Evolutionary conservation across 2,329 filamentous ascomycete species (phyloP), one percentile per base, ranked within the genome.

Genomic region (Ceratocystis huliohia): DNA sequence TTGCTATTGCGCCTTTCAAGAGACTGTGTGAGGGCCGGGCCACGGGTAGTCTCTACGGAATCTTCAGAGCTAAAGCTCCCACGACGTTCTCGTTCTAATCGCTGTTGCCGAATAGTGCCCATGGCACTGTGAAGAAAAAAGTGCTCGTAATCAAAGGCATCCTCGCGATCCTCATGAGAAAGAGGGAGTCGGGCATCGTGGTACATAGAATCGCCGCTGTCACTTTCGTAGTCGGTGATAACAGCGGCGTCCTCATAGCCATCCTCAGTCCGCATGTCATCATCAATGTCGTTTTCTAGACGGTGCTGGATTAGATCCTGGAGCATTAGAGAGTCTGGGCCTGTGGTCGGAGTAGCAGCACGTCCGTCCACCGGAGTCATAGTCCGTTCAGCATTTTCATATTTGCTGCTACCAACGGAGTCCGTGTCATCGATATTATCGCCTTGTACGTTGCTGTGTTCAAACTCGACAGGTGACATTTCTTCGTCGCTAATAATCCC

Each of bases 81-180:
- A 56, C 78, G 75, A 48, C 77, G 74, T 4, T 73, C 73, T 48
- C 77, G 74, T 4, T 73, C 73, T 67, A 81, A 75, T n/a, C 78
- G 76, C 68, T 78, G 78, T 67, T 81, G 78, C 70, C 82, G 85
- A 72, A 91, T 86, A 1, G 82, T 91, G 5, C 91, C 91, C 82
- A 96, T 87, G 10, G 91, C 91, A 70, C 90, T 96, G 74, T 96
- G 91, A 15, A 96, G 80, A 74, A 96, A 96, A 76, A 96, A 96
- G 73, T 96, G 87, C 74, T 96, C 89, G 69, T 97, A 97, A 74
- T 97, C 93, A 72, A 97, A 97, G 0, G 92, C 92, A 74, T 97
- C 93, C 70, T 92, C 87, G 22, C 93, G 88, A 74, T 96, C 91
- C 76, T 97, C 93, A 72, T 97, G 93, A 0, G 91, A 90, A 5